Percentiles rank a stretch among this genome's conserved stretches.
Evolutionary conservation across 75 land plant species (phyloP).

Genomic region (Cryptomeria japonica): DNA sequence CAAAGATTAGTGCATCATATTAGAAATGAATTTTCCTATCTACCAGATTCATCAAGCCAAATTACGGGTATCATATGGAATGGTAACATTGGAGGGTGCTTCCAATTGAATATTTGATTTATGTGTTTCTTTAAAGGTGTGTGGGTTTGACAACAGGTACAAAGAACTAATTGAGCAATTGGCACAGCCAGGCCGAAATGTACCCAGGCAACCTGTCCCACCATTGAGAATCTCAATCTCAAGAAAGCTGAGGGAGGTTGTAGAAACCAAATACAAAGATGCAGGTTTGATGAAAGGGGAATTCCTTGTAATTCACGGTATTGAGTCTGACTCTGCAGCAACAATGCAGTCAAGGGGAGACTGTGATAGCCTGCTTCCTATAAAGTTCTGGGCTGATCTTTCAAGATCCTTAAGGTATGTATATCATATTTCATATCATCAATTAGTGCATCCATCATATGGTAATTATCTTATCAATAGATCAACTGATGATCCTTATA

Average conservation of each 20-base stretch:
- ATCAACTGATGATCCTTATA: neutral
- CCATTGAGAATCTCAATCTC: conserved; percentile 74
- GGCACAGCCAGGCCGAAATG: conserved; percentile 48
- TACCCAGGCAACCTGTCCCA: conserved; percentile 54
- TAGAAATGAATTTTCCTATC: neutral
- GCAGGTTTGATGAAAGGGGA: conserved; percentile 65
- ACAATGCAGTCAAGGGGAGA: conserved; percentile 89
- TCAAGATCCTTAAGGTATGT: conserved; percentile 59
- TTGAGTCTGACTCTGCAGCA: conserved; percentile 72
- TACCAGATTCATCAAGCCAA: neutral
- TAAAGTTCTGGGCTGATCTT: conserved; percentile 67
- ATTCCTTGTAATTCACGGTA: conserved; percentile 84
- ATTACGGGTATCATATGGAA: neutral
- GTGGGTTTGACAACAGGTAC: conserved; percentile 46
- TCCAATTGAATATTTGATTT: neutral
- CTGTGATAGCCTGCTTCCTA: conserved; percentile 79
- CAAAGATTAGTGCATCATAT: neutral
- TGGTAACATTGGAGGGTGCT: neutral
- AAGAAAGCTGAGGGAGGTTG: conserved; percentile 59
- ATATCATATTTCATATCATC: neutral
- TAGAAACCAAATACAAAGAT: conserved; percentile 53
- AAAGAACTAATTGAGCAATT: conserved; percentile 66
- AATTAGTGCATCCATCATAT: neutral
- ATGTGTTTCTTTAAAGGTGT: neutral
- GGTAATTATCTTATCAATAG: neutral